Conservation (phyloP, 805 yeast species). For the Nakazawaea wickerhamii region DNA sequence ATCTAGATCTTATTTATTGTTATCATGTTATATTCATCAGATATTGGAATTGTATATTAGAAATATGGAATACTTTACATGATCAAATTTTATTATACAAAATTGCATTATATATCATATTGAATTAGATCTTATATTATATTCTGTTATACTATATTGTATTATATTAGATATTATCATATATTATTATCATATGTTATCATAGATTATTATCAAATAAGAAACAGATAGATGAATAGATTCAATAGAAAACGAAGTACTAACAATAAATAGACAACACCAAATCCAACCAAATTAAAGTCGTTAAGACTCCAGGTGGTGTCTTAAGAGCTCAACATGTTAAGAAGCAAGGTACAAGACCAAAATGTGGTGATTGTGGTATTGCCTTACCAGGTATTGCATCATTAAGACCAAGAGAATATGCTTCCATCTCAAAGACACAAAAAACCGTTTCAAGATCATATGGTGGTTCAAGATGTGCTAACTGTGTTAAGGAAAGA, state of each 20-base stretch:
- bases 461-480: constrained; percentile 99
- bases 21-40: no score
- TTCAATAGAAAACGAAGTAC: neutral
- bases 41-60: no score
- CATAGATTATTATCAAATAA: no score
- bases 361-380: constrained; percentile 89
- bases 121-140: no score
- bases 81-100: no score
- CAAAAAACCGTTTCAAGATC: constrained; percentile 98
- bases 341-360: constrained; percentile 84
- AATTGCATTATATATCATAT: no score
- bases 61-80: no score
- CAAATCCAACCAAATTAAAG: constrained; percentile 98
- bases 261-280: constrained; percentile 74
- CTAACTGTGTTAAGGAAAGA: constrained; percentile 98
- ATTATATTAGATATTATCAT: no score
- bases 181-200: no score
- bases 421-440: constrained; percentile 91
- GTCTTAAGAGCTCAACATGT: constrained; percentile 96
- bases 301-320: constrained; percentile 99
- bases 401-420: constrained; percentile 96
- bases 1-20: no score
- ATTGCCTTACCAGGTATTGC: constrained; percentile 63
- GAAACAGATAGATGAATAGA: neutral
- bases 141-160: no score